These are phyloP conservation scores for Cladosporium sp. DNA, from an alignment of 2,329 filamentous ascomycete genomes.

Conservation along the genomic window DNA sequence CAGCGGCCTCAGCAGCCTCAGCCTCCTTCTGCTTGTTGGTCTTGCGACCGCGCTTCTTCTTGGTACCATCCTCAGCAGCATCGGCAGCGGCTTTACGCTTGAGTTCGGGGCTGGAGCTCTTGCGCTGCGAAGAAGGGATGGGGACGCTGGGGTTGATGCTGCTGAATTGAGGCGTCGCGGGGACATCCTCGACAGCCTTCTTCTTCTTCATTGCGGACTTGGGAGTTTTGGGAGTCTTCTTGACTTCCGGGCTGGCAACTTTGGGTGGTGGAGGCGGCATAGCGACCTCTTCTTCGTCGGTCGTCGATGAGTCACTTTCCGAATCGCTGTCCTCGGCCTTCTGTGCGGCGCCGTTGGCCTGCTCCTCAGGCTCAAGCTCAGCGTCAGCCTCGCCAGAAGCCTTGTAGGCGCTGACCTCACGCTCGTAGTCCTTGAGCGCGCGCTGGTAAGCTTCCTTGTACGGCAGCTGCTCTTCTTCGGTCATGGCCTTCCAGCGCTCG, in stretches of 20 bases:
- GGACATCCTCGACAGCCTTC: conserved; percentile 23
- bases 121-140: conserved; percentile 23
- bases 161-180: conserved; percentile 26
- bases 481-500: conserved; percentile 80
- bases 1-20: conserved; percentile 22
- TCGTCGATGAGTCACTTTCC: conserved; percentile 16
- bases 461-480: conserved; percentile 68
- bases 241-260: conserved; percentile 25
- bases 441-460: conserved; percentile 60
- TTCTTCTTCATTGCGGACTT: conserved; percentile 32
- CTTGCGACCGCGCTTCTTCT: conserved; percentile 38
- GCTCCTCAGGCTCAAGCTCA: conserved; percentile 38
- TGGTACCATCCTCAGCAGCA: conserved; percentile 25
- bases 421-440: conserved; percentile 58
- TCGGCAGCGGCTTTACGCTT: conserved; percentile 34
- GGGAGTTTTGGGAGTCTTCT: conserved; percentile 38
- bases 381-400: conserved; percentile 43
- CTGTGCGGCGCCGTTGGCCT: conserved; percentile 36
- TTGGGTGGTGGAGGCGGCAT: conserved; percentile 36
- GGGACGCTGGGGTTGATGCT: conserved; percentile 27
- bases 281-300: conserved; percentile 33
- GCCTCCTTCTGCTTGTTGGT: conserved; percentile 32
- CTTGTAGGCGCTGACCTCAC: conserved; percentile 58
- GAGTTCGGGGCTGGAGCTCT: conserved; percentile 26
- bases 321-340: conserved; percentile 23